These are phyloP conservation scores for Macrolepiota albuminosa DNA, from an alignment of 768 basidiomycete genomes.

Conservation along the genomic window DNA sequence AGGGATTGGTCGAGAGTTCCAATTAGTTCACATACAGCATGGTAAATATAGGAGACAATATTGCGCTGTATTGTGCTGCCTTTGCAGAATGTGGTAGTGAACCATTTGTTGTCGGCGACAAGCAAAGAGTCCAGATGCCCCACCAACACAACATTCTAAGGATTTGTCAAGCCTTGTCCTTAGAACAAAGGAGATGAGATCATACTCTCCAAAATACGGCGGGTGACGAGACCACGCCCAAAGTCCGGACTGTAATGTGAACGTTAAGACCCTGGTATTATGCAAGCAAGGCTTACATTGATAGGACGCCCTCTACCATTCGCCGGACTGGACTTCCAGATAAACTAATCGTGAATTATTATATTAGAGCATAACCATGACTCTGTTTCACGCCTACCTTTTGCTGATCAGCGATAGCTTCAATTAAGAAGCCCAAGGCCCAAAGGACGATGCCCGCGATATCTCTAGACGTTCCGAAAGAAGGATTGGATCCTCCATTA, in stretches of 20 bases:
- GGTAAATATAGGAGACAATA: neutral
- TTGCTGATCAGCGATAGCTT: neutral
- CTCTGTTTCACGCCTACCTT: neutral
- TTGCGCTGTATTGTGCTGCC: conserved; percentile 49
- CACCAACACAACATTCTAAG: conserved; percentile 58
- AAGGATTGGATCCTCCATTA: conserved; percentile 42
- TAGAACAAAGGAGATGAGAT: neutral
- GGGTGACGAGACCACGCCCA: conserved; percentile 4
- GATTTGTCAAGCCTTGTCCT: neutral
- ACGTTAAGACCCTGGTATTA: neutral
- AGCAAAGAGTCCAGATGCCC: conserved; percentile 57
- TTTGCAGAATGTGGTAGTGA: conserved; percentile 34
- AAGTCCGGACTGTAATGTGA: neutral
- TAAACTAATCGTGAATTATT: neutral
- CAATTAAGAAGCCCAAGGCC: neutral
- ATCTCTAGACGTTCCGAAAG: conserved; percentile 59
- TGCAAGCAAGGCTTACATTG: neutral
- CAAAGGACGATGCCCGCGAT: conserved; percentile 23
- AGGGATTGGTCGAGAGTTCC: neutral
- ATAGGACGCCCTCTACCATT: neutral
- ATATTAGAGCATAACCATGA: neutral
- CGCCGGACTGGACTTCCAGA: neutral
- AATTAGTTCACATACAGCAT: neutral
- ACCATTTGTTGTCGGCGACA: conserved; percentile 54
- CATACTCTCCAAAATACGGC: conserved; percentile 3